Percentiles rank a stretch among this genome's conserved stretches.
phyloP scores from a whole-genome alignment of 2,329 filamentous ascomycete genomes.

The Monilinia laxa region DNA sequence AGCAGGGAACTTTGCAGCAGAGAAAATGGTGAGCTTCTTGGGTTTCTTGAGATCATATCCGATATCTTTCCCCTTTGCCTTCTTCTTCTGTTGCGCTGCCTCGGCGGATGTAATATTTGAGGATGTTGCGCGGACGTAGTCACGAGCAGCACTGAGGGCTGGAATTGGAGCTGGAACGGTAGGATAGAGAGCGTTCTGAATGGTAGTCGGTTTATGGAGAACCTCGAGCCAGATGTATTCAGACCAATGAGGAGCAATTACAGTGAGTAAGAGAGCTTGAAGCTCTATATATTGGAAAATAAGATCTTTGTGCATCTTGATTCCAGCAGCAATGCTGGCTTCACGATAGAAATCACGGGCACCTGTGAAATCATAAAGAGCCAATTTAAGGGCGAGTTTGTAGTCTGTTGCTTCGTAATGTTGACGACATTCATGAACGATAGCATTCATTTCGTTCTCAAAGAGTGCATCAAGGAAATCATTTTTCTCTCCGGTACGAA shows the following conservation, averaged over 20 bases:
- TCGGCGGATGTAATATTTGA: slow-evolving; percentile 86
- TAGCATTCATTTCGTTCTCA: slow-evolving; percentile 84
- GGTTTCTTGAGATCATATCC: slow-evolving; percentile 86
- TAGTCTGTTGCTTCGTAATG: slow-evolving; percentile 80
- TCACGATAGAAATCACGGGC: slow-evolving; percentile 91
- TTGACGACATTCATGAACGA: slow-evolving; percentile 74
- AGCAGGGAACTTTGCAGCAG: slow-evolving; percentile 73
- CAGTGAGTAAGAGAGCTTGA: slow-evolving; percentile 77
- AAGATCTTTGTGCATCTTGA: slow-evolving; percentile 84
- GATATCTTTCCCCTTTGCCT: slow-evolving; percentile 85
- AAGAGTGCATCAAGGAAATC: slow-evolving; percentile 86
- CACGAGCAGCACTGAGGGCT: slow-evolving; percentile 71
- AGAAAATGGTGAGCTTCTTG: slow-evolving; percentile 87
- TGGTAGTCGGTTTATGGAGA: slow-evolving; percentile 69
- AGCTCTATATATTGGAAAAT: slow-evolving; percentile 80
- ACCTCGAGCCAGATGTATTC: slow-evolving; percentile 95
- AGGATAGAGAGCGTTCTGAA: slow-evolving; percentile 80
- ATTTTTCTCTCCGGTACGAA: slow-evolving; percentile 74
- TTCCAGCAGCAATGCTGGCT: slow-evolving; percentile 69
- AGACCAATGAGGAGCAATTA: slow-evolving; percentile 88
- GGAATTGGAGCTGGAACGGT: slow-evolving; percentile 63
- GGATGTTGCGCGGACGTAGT: slow-evolving; percentile 72
- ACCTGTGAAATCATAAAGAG: slow-evolving; percentile 85
- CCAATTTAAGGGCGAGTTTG: slow-evolving; percentile 82
- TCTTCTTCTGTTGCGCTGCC: slow-evolving; percentile 78